Base-by-base conservation (phyloP, 306 rosid genomes). In the Pterocarpus macrocarpus region DNA sequence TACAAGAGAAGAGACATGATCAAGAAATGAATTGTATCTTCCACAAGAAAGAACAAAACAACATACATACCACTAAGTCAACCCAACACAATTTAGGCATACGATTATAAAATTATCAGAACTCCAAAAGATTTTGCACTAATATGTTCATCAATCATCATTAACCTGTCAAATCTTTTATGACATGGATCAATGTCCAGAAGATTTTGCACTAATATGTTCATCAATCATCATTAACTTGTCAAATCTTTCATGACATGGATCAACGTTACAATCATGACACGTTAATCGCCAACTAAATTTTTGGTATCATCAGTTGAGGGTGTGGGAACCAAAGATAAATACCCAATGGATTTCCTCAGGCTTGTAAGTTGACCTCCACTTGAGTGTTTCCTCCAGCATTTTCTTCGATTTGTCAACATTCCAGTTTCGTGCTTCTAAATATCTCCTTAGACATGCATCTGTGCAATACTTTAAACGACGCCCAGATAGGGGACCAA, bases 341-440 rank as follows among this genome's bases (percentile, higher is more conserved):
- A 71, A 43, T 55, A 95, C 99, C 99, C 99, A 95, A 58, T 91
- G 94, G 55, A 88, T 95, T 87, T 95, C 98, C 84, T 95, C 97
- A 1, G 99, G 97, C 86, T 88, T 93, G 53, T 86, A 95, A 70
- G 88, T 65, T 45, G 90, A 79, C 87, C 99, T 91, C 99, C 99
- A 95, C 82, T 82, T 87, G 55, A 95, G 89, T n/a, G 99, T 56
- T 76, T 90, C 98, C 77, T 93, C 90, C 33, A 95, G 32, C 97
- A 93, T 89, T 85, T 93, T 95, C 96, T 87, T 93, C 34, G 97
- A 63, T 81, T 95, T 91, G 2, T 93, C 91, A 47, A 93, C 79
- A 75, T 90, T 90, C 97, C 99, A 95, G 82, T 82, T 91, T 44
- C 98, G 82, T 30, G 97, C 99, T 64, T 85, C 98, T 68, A 95